These are phyloP conservation scores for Scenedesmus sp. DNA, from an alignment of 163 green algal genomes.

Conservation along the genomic window DNA sequence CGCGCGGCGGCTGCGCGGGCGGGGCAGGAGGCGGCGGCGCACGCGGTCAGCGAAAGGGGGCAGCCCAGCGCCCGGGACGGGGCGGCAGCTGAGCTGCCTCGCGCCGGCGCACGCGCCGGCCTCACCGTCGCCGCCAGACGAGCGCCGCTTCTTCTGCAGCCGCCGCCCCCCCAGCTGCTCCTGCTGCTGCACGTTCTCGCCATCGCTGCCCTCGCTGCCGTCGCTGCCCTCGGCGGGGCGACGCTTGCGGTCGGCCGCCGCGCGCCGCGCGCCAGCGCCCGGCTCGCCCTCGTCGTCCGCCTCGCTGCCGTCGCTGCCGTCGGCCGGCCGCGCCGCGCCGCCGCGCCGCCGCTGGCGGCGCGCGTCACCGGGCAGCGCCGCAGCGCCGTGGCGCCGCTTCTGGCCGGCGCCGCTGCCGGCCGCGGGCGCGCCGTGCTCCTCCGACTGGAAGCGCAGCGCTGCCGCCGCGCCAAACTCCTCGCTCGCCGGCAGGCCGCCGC, in stretches of 20 bases:
- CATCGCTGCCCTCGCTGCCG: too few relatives aligned
- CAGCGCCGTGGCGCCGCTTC: neutral
- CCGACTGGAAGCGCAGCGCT: too few relatives aligned
- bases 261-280: neutral
- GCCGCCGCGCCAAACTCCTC: too few relatives aligned
- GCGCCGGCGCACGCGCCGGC: neutral
- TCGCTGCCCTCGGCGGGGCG: too few relatives aligned
- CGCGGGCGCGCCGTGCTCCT: neutral
- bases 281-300: neutral
- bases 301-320: neutral
- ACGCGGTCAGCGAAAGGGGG: neutral
- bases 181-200: neutral
- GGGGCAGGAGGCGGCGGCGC: neutral
- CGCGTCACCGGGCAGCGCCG: neutral
- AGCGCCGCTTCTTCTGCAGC: neutral
- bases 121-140: neutral
- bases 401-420: neutral
- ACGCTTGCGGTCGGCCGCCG: too few relatives aligned
- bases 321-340: too few relatives aligned
- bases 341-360: too few relatives aligned
- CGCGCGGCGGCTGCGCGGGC: neutral
- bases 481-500: neutral
- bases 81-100: neutral
- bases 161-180: neutral
- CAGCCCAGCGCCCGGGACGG: neutral